Evolutionary conservation across 345 rosid species (phyloP), one percentile per base, ranked within the genome.

Genomic region (Sonneratia caseolaris): DNA sequence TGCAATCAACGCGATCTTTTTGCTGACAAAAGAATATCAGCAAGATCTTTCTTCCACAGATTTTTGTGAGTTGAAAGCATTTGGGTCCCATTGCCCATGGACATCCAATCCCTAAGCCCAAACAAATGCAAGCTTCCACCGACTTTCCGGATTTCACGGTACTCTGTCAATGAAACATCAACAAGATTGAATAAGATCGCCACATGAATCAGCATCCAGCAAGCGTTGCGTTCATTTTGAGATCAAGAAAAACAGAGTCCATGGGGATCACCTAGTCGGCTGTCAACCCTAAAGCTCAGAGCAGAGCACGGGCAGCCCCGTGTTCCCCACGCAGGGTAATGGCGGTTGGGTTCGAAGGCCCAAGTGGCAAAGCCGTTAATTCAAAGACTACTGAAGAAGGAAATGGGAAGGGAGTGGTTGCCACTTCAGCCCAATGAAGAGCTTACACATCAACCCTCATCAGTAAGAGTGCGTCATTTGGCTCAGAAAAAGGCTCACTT

Each of bases 391-490:
- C 37, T 18, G 36, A 16, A 27, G 70, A 68, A 9, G 37, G 45
- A 48, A 68, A 45, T 42, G 70, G 70, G 56, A 38, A n/a, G 37
- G 22, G 16, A 37, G 35, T 4, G 36, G 70, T 32, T 12, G 21
- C 70, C 35, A n/a, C 4, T 2, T 45, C 3, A 22, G 37, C 13
- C 70, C 48, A 68, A 68, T 68, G 53, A 16, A 10, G 24, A 10
- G 55, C 15, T 21, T 11, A 15, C 70, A 68, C 70, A 68, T 68
- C 70, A 21, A 68, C 18, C 57, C 35, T 19, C 70, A 80, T 80
- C 81, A 77, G 70, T 48, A 38, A 37, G 55, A 71, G 70, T 64
- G 68, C 73, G 70, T 79, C 62, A 74, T 70, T 64, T 79, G 82
- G 81, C 79, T 75, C 75, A 70, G 64, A 74, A 64, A 68, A 65